A percentile compares a stretch with the other conserved stretches of the same genome.
Evolutionary conservation across 208 protist genomes (phyloP).

Genomic region (Leishmania martiniquensis): DNA sequence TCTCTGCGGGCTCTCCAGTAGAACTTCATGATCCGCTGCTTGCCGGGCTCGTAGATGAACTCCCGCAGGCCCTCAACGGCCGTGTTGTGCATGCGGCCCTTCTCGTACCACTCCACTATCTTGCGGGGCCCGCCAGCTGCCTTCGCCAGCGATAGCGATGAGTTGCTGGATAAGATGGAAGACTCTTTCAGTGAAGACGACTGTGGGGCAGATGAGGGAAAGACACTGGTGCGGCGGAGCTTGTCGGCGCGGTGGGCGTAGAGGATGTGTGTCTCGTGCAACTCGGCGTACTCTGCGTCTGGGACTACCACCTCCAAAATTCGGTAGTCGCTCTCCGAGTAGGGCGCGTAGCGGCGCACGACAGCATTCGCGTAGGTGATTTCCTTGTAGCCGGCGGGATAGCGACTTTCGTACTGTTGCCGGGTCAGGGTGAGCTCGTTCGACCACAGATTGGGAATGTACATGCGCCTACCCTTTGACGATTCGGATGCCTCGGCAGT

Average conservation of each 20-base stretch:
- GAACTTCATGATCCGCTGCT: conserved; percentile 82
- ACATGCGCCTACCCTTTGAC: conserved; percentile 20
- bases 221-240: conserved; percentile 59
- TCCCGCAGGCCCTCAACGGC: conserved; percentile 70
- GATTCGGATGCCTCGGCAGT: conserved; percentile 22
- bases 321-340: conserved; percentile 78
- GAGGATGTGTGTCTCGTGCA: conserved; percentile 71
- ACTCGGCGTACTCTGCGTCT: conserved; percentile 41
- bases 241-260: conserved; percentile 87
- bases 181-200: conserved; percentile 10
- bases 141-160: conserved; percentile 6
- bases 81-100: conserved; percentile 67
- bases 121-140: conserved; percentile 32
- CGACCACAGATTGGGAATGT: conserved; percentile 75
- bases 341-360: conserved; percentile 71
- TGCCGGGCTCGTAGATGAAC: conserved; percentile 67
- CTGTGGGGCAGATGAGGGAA: conserved; percentile 23
- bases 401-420: conserved; percentile 83
- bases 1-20: conserved; percentile 86
- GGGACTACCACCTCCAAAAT: conserved; percentile 68
- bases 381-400: conserved; percentile 70
- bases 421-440: conserved; percentile 65
- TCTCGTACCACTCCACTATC: conserved; percentile 75
- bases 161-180: conserved; percentile 15
- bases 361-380: conserved; percentile 79